Percentiles rank a stretch among this genome's conserved stretches.
Conservation (phyloP, 495 filamentous ascomycete species). For the Annulohypoxylon moriforme region DNA sequence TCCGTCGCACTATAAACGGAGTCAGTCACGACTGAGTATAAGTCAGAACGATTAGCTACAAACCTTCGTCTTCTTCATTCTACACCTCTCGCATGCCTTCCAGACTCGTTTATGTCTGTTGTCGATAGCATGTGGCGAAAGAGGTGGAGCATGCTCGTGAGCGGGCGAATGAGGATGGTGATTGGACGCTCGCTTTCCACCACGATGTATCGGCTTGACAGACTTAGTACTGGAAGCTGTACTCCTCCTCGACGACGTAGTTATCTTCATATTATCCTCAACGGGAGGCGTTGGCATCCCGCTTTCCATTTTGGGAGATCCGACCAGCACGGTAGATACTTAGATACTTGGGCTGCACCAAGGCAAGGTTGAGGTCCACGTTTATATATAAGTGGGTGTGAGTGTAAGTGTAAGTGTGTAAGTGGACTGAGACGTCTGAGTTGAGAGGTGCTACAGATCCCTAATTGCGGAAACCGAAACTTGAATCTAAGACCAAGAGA, state of each 20-base stretch:
- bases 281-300: constrained; percentile 59
- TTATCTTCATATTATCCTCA: constrained; percentile 54
- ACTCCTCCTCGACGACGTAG: constrained; percentile 38
- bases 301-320: constrained; percentile 54
- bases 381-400: constrained; percentile 12
- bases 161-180: constrained; percentile 44
- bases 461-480: constrained; percentile 26
- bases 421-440: constrained; percentile 17
- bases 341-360: constrained; percentile 16
- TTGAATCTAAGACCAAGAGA: constrained; percentile 11
- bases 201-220: constrained; percentile 50
- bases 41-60: constrained; percentile 16
- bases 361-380: constrained; percentile 4
- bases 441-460: constrained; percentile 19
- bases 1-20: constrained; percentile 66
- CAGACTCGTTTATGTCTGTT: constrained; percentile 72
- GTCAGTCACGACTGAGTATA: constrained; percentile 17
- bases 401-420: constrained; percentile 22
- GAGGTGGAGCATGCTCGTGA: constrained; percentile 51
- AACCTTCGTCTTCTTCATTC: constrained; percentile 80
- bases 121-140: constrained; percentile 52
- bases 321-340: constrained; percentile 20
- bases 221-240: constrained; percentile 45
- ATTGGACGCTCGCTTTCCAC: constrained; percentile 46
- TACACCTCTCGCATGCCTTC: constrained; percentile 77